Evolutionary conservation across 2,329 filamentous ascomycete genomes (phyloP).

Genomic region (Alternaria viburni): DNA sequence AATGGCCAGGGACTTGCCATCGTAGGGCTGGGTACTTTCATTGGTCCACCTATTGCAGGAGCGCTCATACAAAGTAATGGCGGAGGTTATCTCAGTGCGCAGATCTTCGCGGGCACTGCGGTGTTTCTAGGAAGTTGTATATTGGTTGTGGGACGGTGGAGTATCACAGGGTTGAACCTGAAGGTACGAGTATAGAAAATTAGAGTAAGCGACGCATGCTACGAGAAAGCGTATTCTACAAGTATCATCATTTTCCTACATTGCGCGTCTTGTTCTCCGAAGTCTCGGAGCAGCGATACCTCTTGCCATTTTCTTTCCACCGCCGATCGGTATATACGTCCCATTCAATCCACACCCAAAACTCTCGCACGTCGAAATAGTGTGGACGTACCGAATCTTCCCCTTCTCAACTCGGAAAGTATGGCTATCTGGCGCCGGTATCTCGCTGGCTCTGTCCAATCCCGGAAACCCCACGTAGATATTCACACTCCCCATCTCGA

Average conservation of each 20-base stretch:
- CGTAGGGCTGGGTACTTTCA: conserved; percentile 53
- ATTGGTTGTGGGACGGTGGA: conserved; percentile 36
- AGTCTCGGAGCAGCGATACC: not conserved
- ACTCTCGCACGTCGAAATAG: conserved; percentile 28
- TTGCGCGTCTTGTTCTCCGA: not conserved
- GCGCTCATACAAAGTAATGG: conserved; percentile 51
- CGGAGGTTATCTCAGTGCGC: conserved; percentile 53
- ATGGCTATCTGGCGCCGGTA: conserved; percentile 31
- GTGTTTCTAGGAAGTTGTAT: conserved; percentile 38
- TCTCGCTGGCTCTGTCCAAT: conserved; percentile 20
- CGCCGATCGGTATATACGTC: conserved; percentile 13
- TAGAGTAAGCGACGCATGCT: not conserved
- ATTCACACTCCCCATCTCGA: conserved; percentile 31
- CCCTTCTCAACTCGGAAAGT: conserved; percentile 33
- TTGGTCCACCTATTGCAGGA: conserved; percentile 56
- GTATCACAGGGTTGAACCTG: conserved; percentile 38
- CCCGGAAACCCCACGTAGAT: conserved; percentile 32
- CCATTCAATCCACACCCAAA: conserved; percentile 25
- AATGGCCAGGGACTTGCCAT: conserved; percentile 58
- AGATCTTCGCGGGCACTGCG: conserved; percentile 49
- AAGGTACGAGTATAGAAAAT: conserved; percentile 26
- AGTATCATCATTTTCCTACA: not conserved
- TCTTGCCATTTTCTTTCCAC: not conserved
- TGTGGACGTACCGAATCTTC: conserved; percentile 32
- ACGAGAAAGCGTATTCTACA: no score